Conservation (phyloP, 2,329 filamentous ascomycete genomes). For the Trichoderma guizhouense region DNA sequence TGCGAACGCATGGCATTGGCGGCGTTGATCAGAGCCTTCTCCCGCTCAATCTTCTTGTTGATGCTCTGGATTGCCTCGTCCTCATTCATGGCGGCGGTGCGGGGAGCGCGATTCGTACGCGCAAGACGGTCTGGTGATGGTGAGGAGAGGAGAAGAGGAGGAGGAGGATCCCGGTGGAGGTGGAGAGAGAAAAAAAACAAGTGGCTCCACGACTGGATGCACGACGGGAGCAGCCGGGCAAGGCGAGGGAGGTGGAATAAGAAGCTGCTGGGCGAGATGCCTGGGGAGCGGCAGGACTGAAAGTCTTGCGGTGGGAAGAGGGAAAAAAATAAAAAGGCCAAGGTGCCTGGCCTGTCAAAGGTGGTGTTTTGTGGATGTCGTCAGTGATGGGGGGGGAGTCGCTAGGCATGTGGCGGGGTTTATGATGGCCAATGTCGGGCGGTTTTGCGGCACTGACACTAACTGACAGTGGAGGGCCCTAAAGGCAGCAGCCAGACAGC, state of each 20-base stretch:
- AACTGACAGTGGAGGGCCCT: not conserved
- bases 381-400: constrained; percentile 33
- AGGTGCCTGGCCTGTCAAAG: constrained; percentile 18
- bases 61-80: constrained; percentile 72
- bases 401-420: constrained; percentile 28
- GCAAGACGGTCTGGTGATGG: constrained; percentile 29
- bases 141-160: constrained; percentile 15
- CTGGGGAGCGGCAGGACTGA: not conserved
- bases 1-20: constrained; percentile 94
- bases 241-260: not conserved
- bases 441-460: not conserved
- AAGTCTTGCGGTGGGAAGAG: constrained; percentile 12
- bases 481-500: not conserved
- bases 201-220: constrained; percentile 5
- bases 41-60: constrained; percentile 94
- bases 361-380: constrained; percentile 32
- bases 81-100: constrained; percentile 55
- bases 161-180: constrained; percentile 5
- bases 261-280: constrained; percentile 11
- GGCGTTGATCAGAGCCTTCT: constrained; percentile 91
- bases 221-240: not conserved
- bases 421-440: constrained; percentile 18
- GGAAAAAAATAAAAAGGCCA: constrained; percentile 4
- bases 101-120: constrained; percentile 39
- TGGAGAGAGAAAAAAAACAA: constrained; percentile 7